These are phyloP conservation scores for Alternaria metachromatica DNA, from an alignment of 2,329 filamentous ascomycete genomes.

Conservation along the genomic window DNA sequence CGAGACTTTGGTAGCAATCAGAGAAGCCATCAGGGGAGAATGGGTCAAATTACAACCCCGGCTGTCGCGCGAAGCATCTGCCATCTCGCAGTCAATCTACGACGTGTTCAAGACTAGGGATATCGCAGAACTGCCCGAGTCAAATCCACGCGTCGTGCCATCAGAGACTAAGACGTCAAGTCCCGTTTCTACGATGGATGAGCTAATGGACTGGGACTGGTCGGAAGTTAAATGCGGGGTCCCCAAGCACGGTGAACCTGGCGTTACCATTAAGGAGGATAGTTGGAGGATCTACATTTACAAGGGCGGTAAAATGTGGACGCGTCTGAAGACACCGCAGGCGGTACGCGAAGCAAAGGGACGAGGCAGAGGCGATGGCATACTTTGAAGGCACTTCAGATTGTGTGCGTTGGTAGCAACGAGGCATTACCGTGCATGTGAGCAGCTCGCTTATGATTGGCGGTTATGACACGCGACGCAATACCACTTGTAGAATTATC, in stretches of 20 bases:
- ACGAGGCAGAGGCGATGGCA: not conserved
- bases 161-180: not conserved
- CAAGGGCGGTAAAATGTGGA: not conserved
- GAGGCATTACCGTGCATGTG: not conserved
- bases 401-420: not conserved
- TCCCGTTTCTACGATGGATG: not conserved
- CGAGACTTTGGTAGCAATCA: not conserved
- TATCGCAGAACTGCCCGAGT: not conserved
- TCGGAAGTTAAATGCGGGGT: not conserved
- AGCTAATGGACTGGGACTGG: conserved; percentile 2
- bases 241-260: not conserved
- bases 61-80: not conserved
- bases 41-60: not conserved
- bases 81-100: not conserved
- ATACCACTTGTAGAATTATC: not conserved
- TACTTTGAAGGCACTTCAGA: not conserved
- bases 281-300: not conserved
- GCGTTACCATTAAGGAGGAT: conserved; percentile 3
- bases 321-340: conserved; percentile 9
- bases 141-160: not conserved
- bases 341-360: not conserved
- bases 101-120: not conserved
- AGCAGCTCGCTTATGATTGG: not conserved
- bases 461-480: not conserved
- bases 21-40: not conserved